Percentiles rank a stretch among this genome's conserved stretches.
phyloP scores from a whole-genome alignment of 768 basidiomycete genomes.

The Rhodosporidiobolus odoratus region DNA sequence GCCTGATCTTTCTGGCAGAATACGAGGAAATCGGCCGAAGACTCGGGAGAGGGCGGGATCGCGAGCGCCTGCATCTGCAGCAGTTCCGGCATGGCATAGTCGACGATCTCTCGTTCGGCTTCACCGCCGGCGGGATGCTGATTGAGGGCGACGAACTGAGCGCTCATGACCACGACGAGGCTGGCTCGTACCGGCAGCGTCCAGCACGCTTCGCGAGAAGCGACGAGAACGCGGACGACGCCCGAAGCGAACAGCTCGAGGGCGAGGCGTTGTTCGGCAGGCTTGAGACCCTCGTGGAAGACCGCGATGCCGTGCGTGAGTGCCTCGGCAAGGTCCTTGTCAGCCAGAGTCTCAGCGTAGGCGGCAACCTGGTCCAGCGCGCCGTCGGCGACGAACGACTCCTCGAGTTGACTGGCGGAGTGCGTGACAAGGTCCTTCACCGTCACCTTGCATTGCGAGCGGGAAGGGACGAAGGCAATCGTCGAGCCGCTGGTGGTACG shows the following conservation, averaged over 20 bases:
- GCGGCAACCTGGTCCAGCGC: conserved; percentile 57
- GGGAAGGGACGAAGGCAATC: conserved; percentile 84
- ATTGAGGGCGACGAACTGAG: conserved; percentile 61
- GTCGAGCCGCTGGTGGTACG: conserved; percentile 49
- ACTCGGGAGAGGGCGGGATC: conserved; percentile 46
- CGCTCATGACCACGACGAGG: conserved; percentile 82
- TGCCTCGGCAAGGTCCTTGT: conserved; percentile 62
- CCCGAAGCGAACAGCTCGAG: conserved; percentile 78
- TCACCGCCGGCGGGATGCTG: conserved; percentile 27
- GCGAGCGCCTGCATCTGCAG: conserved; percentile 89
- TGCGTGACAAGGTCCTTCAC: conserved; percentile 83
- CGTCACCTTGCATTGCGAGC: conserved; percentile 63
- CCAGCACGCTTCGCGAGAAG: conserved; percentile 80
- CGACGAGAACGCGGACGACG: conserved; percentile 70
- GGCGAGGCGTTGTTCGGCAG: conserved; percentile 63
- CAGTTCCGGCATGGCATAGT: conserved; percentile 75
- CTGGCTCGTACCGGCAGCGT: conserved; percentile 74
- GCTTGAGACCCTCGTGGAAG: conserved; percentile 67
- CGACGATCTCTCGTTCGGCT: conserved; percentile 64
- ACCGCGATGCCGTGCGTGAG: conserved; percentile 82
- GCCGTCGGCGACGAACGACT: conserved; percentile 43
- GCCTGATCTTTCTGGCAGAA: conserved; percentile 84
- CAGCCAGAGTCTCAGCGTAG: conserved; percentile 58
- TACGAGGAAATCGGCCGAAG: conserved; percentile 59
- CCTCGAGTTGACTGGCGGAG: conserved; percentile 67